Conservation (phyloP, 2,329 filamentous ascomycete species). For the Metarhizium album region DNA sequence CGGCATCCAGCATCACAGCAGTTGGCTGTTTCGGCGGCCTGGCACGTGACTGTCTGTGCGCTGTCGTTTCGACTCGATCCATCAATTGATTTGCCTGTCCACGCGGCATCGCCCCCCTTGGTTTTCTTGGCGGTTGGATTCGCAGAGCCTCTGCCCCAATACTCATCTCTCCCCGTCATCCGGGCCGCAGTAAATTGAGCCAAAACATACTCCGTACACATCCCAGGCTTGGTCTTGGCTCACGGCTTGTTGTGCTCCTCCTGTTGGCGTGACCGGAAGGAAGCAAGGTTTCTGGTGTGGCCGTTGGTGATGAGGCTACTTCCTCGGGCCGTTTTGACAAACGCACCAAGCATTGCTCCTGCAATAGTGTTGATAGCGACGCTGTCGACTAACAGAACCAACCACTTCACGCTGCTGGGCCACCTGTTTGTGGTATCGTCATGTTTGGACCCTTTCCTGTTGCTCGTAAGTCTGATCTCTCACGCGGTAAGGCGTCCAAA, state of each 20-base stretch:
- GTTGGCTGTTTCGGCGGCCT: background rate
- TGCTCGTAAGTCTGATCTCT: constrained; percentile 24
- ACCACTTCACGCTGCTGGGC: background rate
- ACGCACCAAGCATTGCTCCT: background rate
- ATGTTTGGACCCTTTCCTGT: constrained; percentile 34
- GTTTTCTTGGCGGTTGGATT: background rate
- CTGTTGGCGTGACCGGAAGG: background rate
- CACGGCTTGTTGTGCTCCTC: background rate
- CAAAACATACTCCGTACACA: too few relatives aligned
- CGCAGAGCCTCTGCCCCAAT: background rate
- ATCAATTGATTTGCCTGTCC: background rate
- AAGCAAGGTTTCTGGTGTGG: background rate
- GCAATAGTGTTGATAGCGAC: background rate
- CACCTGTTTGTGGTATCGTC: constrained; percentile 8
- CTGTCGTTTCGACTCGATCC: background rate
- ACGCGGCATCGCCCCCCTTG: background rate
- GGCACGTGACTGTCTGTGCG: background rate
- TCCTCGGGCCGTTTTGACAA: background rate
- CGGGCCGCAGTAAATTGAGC: too few relatives aligned
- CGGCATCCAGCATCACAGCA: background rate
- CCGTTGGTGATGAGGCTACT: background rate
- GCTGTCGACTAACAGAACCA: background rate
- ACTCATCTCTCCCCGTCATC: background rate
- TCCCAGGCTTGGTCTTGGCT: background rate
- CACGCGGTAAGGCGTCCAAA: constrained; percentile 1